Percentiles rank a stretch among this genome's conserved stretches.
Conservation (phyloP, 1,139 yeast genomes). For the Candida sp. region DNA sequence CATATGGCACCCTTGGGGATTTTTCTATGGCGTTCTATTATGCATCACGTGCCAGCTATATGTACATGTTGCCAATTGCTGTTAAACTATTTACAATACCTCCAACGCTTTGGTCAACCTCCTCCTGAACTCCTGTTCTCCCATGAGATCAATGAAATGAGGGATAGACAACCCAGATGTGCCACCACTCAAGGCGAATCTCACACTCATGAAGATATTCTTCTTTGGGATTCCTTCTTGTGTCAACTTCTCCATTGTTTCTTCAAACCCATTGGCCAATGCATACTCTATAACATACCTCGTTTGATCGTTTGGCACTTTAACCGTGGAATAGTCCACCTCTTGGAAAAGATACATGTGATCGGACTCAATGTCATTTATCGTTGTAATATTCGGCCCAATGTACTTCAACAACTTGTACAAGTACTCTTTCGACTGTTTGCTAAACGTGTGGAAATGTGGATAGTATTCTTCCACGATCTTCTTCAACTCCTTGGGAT, state of each 20-base stretch:
- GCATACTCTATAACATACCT: slow-evolving; percentile 7
- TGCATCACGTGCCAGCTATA: neutral
- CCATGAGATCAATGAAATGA: slow-evolving; percentile 58
- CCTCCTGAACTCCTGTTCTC: slow-evolving; percentile 41
- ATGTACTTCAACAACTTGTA: slow-evolving; percentile 28
- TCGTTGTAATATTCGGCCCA: slow-evolving; percentile 45
- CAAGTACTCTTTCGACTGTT: slow-evolving; percentile 22
- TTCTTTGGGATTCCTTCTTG: slow-evolving; percentile 36
- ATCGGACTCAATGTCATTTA: slow-evolving; percentile 49
- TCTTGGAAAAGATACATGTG: slow-evolving; percentile 55
- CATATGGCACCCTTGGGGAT: neutral
- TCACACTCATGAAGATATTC: slow-evolving; percentile 59
- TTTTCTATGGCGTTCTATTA: too few species aligned
- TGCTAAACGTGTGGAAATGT: slow-evolving; percentile 18
- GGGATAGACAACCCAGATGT: slow-evolving; percentile 75
- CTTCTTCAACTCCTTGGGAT: slow-evolving; percentile 31
- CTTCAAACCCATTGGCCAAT: slow-evolving; percentile 17
- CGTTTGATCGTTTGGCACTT: slow-evolving; percentile 14
- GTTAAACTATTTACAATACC: slow-evolving; percentile 8
- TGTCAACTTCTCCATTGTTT: slow-evolving; percentile 16
- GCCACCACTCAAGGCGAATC: slow-evolving; percentile 79
- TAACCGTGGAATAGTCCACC: slow-evolving; percentile 32
- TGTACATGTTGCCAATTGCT: neutral
- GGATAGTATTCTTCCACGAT: slow-evolving; percentile 35
- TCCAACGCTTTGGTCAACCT: slow-evolving; percentile 37